Evolutionary conservation across 306 rosid genomes (phyloP).

Genomic region (Sicyos edulis): DNA sequence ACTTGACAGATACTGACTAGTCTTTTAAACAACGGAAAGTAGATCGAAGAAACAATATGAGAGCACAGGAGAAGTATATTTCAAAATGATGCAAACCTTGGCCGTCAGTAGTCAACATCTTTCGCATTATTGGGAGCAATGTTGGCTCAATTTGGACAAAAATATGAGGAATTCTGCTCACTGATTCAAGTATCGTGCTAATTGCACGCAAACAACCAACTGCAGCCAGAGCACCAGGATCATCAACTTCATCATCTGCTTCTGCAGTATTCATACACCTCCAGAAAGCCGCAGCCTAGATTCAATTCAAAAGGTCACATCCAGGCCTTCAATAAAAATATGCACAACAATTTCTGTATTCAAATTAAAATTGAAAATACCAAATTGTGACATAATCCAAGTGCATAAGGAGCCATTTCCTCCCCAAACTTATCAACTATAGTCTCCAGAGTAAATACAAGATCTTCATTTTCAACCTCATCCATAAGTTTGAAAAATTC

Average conservation of each 20-base stretch:
- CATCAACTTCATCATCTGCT: slow-evolving; percentile 82
- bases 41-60: not conserved
- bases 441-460: slow-evolving; percentile 91
- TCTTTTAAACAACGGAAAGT: not conserved
- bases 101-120: slow-evolving; percentile 89
- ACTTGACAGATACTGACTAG: not conserved
- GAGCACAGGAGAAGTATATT: not conserved
- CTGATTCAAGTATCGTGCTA: slow-evolving; percentile 91
- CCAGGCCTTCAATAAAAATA: slow-evolving; percentile 4
- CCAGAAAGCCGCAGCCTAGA: slow-evolving; percentile 88
- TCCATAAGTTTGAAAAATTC: slow-evolving; percentile 94
- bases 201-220: slow-evolving; percentile 95
- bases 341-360: slow-evolving; percentile 8
- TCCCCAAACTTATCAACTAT: slow-evolving; percentile 96
- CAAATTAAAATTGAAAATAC: slow-evolving; percentile 33
- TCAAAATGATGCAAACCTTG: slow-evolving; percentile 52
- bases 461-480: slow-evolving; percentile 96
- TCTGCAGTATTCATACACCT: slow-evolving; percentile 90
- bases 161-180: slow-evolving; percentile 89
- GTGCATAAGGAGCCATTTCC: slow-evolving; percentile 96
- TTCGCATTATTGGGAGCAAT: slow-evolving; percentile 79
- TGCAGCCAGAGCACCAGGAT: slow-evolving; percentile 88
- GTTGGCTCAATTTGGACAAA: slow-evolving; percentile 81
- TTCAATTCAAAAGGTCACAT: slow-evolving; percentile 15
- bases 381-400: slow-evolving; percentile 87